Evolutionary conservation across 2,329 filamentous ascomycete genomes (phyloP).

Genomic region (Sarocladiaceae sp.): DNA sequence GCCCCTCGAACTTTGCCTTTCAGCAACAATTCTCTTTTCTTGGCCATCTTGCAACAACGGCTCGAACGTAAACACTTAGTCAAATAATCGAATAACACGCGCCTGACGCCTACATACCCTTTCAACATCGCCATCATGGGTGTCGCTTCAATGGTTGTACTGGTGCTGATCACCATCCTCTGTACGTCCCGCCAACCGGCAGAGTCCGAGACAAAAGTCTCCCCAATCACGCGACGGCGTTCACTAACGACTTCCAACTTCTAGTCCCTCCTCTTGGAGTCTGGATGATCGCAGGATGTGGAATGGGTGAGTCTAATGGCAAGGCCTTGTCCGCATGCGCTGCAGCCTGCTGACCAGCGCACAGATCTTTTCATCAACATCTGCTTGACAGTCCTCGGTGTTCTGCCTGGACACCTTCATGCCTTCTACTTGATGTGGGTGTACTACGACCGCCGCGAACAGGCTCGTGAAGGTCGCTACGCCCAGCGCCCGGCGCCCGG

Average conservation of each 20-base stretch:
- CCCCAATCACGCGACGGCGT: too few species aligned
- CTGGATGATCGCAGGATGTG: constrained; percentile 61
- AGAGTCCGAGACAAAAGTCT: neutral
- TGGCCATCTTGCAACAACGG: neutral
- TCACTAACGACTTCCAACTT: too few species aligned
- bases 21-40: neutral
- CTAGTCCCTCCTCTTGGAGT: constrained; percentile 67
- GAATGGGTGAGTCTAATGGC: constrained; percentile 36
- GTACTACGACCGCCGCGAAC: constrained; percentile 71
- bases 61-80: neutral
- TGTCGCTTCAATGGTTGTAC: constrained; percentile 41
- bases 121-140: constrained; percentile 37
- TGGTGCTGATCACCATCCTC: constrained; percentile 49
- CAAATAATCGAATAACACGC: neutral
- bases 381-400: constrained; percentile 63
- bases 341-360: neutral
- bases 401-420: constrained; percentile 73
- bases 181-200: constrained; percentile 35
- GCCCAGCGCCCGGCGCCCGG: constrained; percentile 56
- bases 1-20: neutral
- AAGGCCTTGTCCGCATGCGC: neutral
- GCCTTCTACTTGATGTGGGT: constrained; percentile 81
- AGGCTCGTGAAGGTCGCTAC: constrained; percentile 53
- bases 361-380: constrained; percentile 63
- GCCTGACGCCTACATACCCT: neutral